A percentile compares a stretch with the other conserved stretches of the same genome.
Evolutionary conservation across 2,329 filamentous ascomycete species (phyloP).

Genomic region (Amauroascus niger): DNA sequence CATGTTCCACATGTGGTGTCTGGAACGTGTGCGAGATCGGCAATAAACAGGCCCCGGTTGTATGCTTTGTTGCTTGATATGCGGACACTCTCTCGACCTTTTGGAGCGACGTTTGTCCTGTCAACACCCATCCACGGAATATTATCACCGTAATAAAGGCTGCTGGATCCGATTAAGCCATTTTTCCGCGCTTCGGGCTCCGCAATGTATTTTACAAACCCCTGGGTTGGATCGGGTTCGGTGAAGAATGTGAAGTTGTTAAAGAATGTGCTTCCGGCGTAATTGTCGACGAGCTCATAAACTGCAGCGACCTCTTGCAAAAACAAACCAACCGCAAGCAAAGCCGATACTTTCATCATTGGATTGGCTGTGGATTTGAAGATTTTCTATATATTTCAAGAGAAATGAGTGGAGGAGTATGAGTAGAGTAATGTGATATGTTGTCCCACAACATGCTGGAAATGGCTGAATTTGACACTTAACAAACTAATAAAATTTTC

Average conservation of each 20-base stretch:
- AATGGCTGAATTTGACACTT: neutral
- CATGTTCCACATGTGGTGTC: constrained; percentile 42
- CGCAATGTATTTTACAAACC: constrained; percentile 43
- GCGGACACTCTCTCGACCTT: constrained; percentile 38
- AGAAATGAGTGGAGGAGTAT: neutral
- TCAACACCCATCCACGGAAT: constrained; percentile 41
- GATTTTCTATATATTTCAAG: neutral
- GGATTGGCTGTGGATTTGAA: neutral
- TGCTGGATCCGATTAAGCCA: constrained; percentile 30
- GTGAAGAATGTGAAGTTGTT: constrained; percentile 43
- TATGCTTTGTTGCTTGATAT: constrained; percentile 38
- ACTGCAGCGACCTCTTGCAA: constrained; percentile 3
- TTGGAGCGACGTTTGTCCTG: constrained; percentile 29
- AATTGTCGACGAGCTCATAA: constrained; percentile 31
- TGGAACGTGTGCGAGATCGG: constrained; percentile 43
- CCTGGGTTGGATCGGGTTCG: constrained; percentile 40
- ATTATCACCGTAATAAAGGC: constrained; percentile 19
- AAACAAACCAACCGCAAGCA: neutral
- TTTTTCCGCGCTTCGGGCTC: constrained; percentile 31
- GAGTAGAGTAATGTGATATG: neutral
- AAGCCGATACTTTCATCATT: neutral
- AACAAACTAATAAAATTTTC: neutral
- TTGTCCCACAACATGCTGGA: neutral
- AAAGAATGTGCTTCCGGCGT: constrained; percentile 41
- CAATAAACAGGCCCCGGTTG: constrained; percentile 39